A percentile compares a stretch with the other conserved stretches of the same genome.
Conservation (phyloP, 805 yeast genomes). For the Metschnikowia similis region DNA sequence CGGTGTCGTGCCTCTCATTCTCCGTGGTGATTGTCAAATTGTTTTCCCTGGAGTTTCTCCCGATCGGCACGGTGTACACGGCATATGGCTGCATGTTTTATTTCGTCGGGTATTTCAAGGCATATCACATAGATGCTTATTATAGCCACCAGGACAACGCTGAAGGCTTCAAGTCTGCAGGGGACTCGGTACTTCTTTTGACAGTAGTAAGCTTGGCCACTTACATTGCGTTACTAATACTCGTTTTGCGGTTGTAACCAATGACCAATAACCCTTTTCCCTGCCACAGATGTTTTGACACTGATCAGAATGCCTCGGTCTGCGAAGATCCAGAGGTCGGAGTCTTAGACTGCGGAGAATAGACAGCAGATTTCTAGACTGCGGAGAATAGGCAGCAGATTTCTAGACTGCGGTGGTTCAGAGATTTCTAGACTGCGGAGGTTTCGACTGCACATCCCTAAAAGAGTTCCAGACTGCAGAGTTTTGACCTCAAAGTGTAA, state of each 20-base stretch:
- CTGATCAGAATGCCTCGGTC: too few species aligned
- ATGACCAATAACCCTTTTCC: neutral
- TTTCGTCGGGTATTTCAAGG: slow-evolving; percentile 36
- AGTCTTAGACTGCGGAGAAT: too few species aligned
- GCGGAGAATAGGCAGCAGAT: too few species aligned
- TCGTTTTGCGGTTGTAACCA: slow-evolving; percentile 42
- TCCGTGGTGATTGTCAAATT: slow-evolving; percentile 61
- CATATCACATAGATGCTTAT: slow-evolving; percentile 32
- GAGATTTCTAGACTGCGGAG: too few species aligned
- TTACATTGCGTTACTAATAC: slow-evolving; percentile 48
- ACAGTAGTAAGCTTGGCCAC: slow-evolving; percentile 47
- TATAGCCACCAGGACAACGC: slow-evolving; percentile 34
- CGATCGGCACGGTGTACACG: slow-evolving; percentile 64
- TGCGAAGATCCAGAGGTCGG: too few species aligned
- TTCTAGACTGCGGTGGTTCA: too few species aligned
- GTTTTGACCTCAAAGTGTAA: too few species aligned
- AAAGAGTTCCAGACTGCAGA: too few species aligned
- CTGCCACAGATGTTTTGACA: too few species aligned
- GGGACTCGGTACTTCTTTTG: slow-evolving; percentile 53
- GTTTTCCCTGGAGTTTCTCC: slow-evolving; percentile 59
- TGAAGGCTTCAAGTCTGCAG: slow-evolving; percentile 55
- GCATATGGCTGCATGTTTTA: slow-evolving; percentile 49
- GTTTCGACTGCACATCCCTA: too few species aligned
- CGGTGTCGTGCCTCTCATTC: slow-evolving; percentile 64
- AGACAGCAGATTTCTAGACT: too few species aligned